Percentiles rank a stretch among this genome's conserved stretches.
These are phyloP conservation scores for Stagonosporopsis rhizophila DNA, from an alignment of 2,329 filamentous ascomycete genomes.

Conservation along the genomic window DNA sequence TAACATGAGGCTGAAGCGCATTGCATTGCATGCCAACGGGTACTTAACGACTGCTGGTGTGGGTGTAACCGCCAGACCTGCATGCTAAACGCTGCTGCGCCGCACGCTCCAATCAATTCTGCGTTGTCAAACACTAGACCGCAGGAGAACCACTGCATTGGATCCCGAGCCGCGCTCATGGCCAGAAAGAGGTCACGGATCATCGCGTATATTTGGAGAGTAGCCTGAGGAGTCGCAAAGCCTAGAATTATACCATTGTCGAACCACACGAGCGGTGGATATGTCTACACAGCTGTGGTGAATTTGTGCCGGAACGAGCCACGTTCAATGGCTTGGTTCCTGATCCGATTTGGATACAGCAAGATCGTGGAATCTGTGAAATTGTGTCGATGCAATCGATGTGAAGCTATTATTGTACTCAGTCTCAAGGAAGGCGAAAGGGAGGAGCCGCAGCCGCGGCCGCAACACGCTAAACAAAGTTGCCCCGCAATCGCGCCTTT, in stretches of 20 bases:
- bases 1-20: conserved; percentile 1
- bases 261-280: not conserved
- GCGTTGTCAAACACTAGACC: conserved; percentile 7
- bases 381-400: not conserved
- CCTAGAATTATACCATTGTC: not conserved
- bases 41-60: conserved; percentile 10
- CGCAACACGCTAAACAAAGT: not conserved
- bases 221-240: not conserved
- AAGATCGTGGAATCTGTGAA: not conserved
- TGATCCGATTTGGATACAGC: not conserved
- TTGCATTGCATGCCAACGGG: conserved; percentile 5
- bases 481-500: conserved; percentile 6
- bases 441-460: conserved; percentile 9
- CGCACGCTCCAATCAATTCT: conserved; percentile 18
- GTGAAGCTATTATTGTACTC: not conserved
- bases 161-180: conserved; percentile 8
- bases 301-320: not conserved
- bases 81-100: conserved; percentile 15
- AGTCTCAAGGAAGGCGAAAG: not conserved
- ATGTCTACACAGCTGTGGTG: not conserved
- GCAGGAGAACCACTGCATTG: conserved; percentile 1
- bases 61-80: conserved; percentile 15
- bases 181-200: conserved; percentile 1
- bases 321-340: not conserved
- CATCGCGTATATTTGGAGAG: conserved; percentile 6